Base-by-base conservation (phyloP, 2,329 filamentous ascomycete genomes). In the Calonectria pauciramosa region DNA sequence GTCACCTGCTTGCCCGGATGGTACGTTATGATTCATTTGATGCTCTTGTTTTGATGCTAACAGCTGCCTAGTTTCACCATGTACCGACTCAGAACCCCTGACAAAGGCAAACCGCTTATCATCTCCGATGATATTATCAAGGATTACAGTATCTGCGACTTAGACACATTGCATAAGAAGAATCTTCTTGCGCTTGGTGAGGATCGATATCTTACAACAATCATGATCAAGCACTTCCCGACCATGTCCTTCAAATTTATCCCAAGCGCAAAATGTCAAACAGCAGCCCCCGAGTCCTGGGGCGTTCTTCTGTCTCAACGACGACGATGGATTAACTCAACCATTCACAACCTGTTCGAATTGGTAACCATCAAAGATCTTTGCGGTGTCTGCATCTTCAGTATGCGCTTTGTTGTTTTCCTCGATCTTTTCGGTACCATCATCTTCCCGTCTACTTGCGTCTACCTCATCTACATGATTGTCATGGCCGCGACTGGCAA, bases 301-400 rank as follows among this genome's bases (percentile, higher is more conserved):
- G 94, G 93, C 82, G 95, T 99, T 79, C 87, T 99, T 80, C 89
- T 99, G 38, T 99, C 97, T 20, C 97, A 99, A 85, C 93, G 97
- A 89, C 95, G 97, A 89, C 94, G 97, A 84, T 99, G 97, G 97
- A 99, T 99, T 86, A 99, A 99, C 87, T 99, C 97, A 1, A 99
- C 97, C 11, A 94, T 99, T 75, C 97, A 99, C 89, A 99, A 99
- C 84, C 86, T 99, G 82, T 94, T 94, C 32, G 97, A 99, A 85
- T 88, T 99, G 82, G 93, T 98, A 83, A 94, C 93, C 81, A 90
- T 99, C 59, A 94, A 96, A 84, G 95, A 99, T 82, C 93, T 99
- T 85, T 99, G 97, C 83, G 97, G 97, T 79, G 99, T 99, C 92
- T 99, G 96, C 87, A 98, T 94, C 87, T 99, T 99, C 89, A 96